A percentile compares a stretch with the other conserved stretches of the same genome.
Evolutionary conservation across 305 asterid genomes (phyloP).

Genomic region (Fraxinus angustifolia): DNA sequence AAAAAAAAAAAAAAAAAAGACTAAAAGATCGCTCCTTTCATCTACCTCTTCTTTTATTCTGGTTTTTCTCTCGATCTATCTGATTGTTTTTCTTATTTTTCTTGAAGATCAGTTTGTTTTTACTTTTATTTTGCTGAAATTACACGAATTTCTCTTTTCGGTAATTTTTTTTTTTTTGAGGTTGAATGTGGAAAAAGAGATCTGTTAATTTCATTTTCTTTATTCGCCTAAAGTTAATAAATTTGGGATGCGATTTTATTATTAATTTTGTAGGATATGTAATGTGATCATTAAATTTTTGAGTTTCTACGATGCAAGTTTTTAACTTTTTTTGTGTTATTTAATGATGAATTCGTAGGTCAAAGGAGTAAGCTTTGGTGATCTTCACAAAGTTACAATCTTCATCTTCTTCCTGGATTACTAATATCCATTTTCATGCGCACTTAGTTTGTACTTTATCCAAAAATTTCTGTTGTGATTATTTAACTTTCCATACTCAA

Average conservation of each 20-base stretch:
- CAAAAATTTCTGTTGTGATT: neutral
- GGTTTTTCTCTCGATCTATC: constrained; percentile 14
- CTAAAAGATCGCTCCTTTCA: neutral
- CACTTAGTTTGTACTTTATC: neutral
- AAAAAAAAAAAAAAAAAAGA: neutral
- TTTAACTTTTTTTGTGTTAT: neutral
- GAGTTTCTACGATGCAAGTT: neutral
- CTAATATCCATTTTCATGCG: neutral
- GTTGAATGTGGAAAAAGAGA: neutral
- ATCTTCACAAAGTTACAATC: neutral
- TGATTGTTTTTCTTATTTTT: constrained; percentile 7
- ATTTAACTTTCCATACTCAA: neutral
- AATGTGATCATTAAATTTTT: neutral
- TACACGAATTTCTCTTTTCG: neutral
- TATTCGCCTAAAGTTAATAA: neutral
- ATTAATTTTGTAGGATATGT: neutral
- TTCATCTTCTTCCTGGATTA: neutral
- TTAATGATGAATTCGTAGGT: neutral
- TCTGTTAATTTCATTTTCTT: neutral
- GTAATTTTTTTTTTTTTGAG: neutral
- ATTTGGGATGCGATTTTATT: neutral
- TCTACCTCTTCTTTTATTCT: neutral
- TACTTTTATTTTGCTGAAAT: neutral
- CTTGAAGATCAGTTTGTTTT: neutral
- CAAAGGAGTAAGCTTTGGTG: neutral